These are phyloP conservation scores for Gentiana straminea DNA, from an alignment of 257 asterid species.

Conservation along the genomic window DNA sequence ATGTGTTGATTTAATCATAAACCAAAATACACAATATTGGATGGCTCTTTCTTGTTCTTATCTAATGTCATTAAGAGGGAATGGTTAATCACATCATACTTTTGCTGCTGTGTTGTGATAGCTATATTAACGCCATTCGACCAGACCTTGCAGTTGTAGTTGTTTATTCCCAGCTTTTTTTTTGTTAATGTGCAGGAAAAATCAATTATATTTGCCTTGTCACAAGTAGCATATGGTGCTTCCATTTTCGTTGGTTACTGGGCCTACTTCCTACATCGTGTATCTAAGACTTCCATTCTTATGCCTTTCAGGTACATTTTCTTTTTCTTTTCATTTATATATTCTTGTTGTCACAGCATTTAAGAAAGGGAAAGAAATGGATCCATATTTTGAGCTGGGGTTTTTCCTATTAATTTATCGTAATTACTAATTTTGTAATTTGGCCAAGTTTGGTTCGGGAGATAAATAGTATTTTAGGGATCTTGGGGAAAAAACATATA, in stretches of 20 bases:
- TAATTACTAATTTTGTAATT: too few species aligned
- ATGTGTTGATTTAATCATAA: too few species aligned
- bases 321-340: constrained; percentile 7
- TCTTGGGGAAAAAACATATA: too few species aligned
- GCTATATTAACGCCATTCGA: neutral
- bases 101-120: neutral
- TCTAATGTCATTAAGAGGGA: too few species aligned
- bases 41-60: too few species aligned
- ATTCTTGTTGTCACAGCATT: neutral
- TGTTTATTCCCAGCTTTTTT: constrained; percentile 11
- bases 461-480: too few species aligned
- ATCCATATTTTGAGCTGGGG: too few species aligned
- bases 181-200: constrained; percentile 59
- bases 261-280: constrained; percentile 60
- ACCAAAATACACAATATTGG: too few species aligned
- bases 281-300: constrained; percentile 38
- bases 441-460: too few species aligned
- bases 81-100: neutral
- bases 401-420: too few species aligned
- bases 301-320: constrained; percentile 71
- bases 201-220: constrained; percentile 63
- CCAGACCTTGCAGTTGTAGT: constrained; percentile 1
- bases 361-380: neutral
- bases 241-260: constrained; percentile 75
- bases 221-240: constrained; percentile 85